Evolutionary conservation across 768 basidiomycete species (phyloP).

Genomic region (Hygrophorus pudorinus): DNA sequence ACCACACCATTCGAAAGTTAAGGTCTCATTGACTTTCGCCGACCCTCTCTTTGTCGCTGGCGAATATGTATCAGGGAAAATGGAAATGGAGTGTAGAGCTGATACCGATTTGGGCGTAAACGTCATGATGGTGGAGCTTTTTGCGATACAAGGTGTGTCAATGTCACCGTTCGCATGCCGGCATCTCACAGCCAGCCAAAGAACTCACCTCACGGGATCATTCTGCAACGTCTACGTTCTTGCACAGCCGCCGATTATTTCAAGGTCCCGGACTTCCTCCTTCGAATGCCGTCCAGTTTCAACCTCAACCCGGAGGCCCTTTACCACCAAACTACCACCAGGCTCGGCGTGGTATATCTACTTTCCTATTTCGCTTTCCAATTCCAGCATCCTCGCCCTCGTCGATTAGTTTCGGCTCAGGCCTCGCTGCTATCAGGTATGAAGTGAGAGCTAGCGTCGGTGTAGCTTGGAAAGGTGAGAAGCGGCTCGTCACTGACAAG

Average conservation of each 20-base stretch:
- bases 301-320: conserved; percentile 46
- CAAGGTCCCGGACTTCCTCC: conserved; percentile 77
- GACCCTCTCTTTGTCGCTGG: conserved; percentile 61
- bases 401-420: conserved; percentile 60
- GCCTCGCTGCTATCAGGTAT: conserved; percentile 60
- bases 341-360: conserved; percentile 67
- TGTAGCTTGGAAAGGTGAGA: conserved; percentile 70
- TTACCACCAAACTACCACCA: conserved; percentile 59
- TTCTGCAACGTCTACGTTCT: conserved; percentile 69
- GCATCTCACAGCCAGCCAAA: conserved; percentile 17
- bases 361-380: conserved; percentile 74
- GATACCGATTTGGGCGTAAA: conserved; percentile 68
- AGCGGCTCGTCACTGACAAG: conserved; percentile 52
- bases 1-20: conserved; percentile 72
- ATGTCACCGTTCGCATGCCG: not conserved
- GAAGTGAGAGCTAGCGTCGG: conserved; percentile 65
- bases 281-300: conserved; percentile 70
- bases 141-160: conserved; percentile 56
- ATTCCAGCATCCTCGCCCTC: conserved; percentile 59
- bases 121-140: conserved; percentile 68
- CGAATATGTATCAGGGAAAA: conserved; percentile 54
- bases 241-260: conserved; percentile 61
- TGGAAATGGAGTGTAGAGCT: conserved; percentile 72
- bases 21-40: conserved; percentile 49
- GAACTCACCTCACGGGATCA: conserved; percentile 72